Base-by-base conservation (phyloP, 2,329 filamentous ascomycete species). In the Aspergillus ochraceoroseus region DNA sequence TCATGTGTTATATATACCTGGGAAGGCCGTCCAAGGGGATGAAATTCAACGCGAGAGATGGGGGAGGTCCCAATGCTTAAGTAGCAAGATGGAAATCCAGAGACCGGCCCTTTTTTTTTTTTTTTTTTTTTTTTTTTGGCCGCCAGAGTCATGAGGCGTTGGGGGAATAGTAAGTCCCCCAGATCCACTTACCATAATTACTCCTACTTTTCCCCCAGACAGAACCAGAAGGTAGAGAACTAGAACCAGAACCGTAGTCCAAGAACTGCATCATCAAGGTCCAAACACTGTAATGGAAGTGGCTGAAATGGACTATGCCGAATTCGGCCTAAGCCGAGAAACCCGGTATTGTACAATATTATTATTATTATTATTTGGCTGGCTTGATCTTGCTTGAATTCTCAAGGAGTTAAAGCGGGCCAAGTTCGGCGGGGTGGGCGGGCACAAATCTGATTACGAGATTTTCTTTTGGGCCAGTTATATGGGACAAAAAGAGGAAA, bases 161-260 rank as follows among this genome's bases (percentile, higher is more conserved):
- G 43, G 47, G 49, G 34, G 44, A 45, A 49, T 42, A 45, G 52
- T 48, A 44, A 49, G 41, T 41, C 48, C 48, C 48, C 52, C 51
- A 48, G 47, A 49, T 51, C 48, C 46, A 53, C 49, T 42, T 36
- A 35, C 38, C 44, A n/a, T n/a, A n/a, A n/a, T n/a, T n/a, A n/a
- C n/a, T n/a, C n/a, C n/a, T n/a, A n/a, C n/a, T n/a, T n/a, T n/a
- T 58, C 54, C 56, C 54, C 57, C 57, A 56, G 55, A 58, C 37
- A 35, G 43, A 48, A 41, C 36, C 32, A 35, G 32, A 40, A 40
- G 19, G 32, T 8, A 22, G 27, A 28, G 33, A 26, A 29, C 18
- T 14, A 18, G 38, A 28, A 37, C 32, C 28, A 13, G 20, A 15
- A 18, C n/a, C 9, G 27, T 25, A 22, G 13, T n/a, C n/a, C n/a